Conservation (phyloP, 176 grass and related monocot genomes). For the Bonia amplexicaulis region DNA sequence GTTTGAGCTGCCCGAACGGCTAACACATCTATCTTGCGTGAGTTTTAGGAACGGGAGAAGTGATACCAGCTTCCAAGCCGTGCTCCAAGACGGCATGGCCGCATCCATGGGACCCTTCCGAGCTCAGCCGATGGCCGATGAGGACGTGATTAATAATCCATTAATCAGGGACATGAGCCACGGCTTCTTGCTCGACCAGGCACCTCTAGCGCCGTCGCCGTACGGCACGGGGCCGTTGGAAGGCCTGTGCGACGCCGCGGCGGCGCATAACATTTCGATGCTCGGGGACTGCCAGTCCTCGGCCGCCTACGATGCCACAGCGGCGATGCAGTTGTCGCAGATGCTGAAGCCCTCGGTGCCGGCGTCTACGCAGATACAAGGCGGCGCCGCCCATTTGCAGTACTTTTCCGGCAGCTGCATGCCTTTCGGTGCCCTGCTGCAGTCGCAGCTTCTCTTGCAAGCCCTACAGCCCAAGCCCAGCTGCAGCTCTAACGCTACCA, state of each 20-base stretch:
- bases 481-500: slow-evolving; percentile 18
- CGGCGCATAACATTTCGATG: slow-evolving; percentile 6
- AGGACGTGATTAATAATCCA: slow-evolving; percentile 19
- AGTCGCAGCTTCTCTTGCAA: slow-evolving; percentile 48
- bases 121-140: not conserved
- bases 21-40: not conserved
- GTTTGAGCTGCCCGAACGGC: not conserved
- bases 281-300: slow-evolving; percentile 25
- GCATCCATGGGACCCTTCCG: not conserved
- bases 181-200: slow-evolving; percentile 31
- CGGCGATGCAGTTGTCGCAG: slow-evolving; percentile 23
- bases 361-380: slow-evolving; percentile 13
- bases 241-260: slow-evolving; percentile 3
- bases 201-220: not conserved
- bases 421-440: slow-evolving; percentile 26
- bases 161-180: slow-evolving; percentile 27
- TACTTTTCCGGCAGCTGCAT: slow-evolving; percentile 29
- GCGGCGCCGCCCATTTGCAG: slow-evolving; percentile 13
- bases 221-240: slow-evolving; percentile 1
- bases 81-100: slow-evolving; percentile 37
- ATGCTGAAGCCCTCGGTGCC: slow-evolving; percentile 15
- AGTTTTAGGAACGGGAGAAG: slow-evolving; percentile 41
- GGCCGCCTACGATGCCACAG: not conserved
- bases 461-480: slow-evolving; percentile 34
- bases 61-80: slow-evolving; percentile 39